A percentile compares a stretch with the other conserved stretches of the same genome.
phyloP scores from a whole-genome alignment of 1,284 basidiomycete genomes.

The Afroboletus lepidellus region DNA sequence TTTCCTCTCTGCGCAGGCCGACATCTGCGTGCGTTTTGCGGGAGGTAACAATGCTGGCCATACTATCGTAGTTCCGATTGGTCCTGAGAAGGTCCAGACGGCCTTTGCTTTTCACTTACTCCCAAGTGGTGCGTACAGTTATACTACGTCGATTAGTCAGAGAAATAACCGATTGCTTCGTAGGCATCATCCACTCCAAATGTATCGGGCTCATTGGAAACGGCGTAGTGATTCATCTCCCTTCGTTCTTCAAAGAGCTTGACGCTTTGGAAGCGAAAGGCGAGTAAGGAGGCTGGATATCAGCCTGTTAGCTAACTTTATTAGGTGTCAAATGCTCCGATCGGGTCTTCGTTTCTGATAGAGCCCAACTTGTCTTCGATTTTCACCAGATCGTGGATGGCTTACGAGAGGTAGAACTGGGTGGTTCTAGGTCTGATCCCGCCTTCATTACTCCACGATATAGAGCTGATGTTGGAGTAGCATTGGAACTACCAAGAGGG shows the following conservation, averaged over 20 bases:
- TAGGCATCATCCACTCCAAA: constrained; percentile 87
- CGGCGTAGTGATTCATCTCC: constrained; percentile 94
- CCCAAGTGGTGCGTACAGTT: constrained; percentile 70
- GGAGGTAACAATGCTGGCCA: constrained; percentile 99
- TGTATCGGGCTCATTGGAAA: constrained; percentile 90
- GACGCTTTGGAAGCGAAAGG: constrained; percentile 87
- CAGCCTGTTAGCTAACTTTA: constrained; percentile 7
- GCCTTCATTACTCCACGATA: constrained; percentile 1
- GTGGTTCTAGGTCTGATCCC: constrained; percentile 73
- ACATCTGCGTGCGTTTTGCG: constrained; percentile 94
- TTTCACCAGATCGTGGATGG: constrained; percentile 99
- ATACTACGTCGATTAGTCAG: background rate
- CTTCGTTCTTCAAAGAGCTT: constrained; percentile 93
- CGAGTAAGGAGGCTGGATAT: constrained; percentile 20
- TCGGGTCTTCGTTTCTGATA: constrained; percentile 91
- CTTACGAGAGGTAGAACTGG: constrained; percentile 95
- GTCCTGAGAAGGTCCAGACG: constrained; percentile 65
- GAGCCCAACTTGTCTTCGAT: constrained; percentile 96
- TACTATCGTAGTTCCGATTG: constrained; percentile 88
- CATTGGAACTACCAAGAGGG: constrained; percentile 97
- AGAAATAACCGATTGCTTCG: background rate
- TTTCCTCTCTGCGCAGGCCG: constrained; percentile 84
- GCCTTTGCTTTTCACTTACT: constrained; percentile 96
- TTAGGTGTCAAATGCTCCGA: constrained; percentile 84
- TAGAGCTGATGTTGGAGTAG: constrained; percentile 38